These are phyloP conservation scores for Lyophyllum decastes DNA, from an alignment of 768 basidiomycete genomes.

Conservation along the genomic window DNA sequence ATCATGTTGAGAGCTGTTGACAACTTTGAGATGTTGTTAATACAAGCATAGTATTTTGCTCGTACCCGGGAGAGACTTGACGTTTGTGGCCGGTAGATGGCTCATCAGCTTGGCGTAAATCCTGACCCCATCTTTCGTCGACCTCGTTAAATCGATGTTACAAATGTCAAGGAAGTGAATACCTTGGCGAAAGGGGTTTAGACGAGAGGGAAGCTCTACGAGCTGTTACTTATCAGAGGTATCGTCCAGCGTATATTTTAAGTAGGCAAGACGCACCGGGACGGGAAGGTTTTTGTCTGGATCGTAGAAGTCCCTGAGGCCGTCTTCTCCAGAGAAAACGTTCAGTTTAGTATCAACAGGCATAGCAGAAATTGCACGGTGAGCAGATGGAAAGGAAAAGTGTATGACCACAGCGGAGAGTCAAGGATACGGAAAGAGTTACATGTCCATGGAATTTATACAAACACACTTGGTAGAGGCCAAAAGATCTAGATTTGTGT, in stretches of 20 bases:
- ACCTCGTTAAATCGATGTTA: neutral
- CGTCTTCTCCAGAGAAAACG: slow-evolving; percentile 22
- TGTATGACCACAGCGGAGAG: neutral
- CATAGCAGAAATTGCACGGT: slow-evolving; percentile 1
- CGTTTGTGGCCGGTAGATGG: slow-evolving; percentile 23
- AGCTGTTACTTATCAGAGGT: slow-evolving; percentile 8
- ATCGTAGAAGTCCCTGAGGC: slow-evolving; percentile 19
- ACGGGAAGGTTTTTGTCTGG: slow-evolving; percentile 22
- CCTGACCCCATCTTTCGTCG: slow-evolving; percentile 16
- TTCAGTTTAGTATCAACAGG: slow-evolving; percentile 19
- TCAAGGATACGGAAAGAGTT: neutral
- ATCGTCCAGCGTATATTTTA: neutral
- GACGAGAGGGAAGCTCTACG: slow-evolving; percentile 21
- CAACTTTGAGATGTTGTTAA: neutral
- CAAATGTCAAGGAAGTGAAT: neutral
- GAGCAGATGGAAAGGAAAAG: neutral
- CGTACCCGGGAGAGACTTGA: slow-evolving; percentile 22
- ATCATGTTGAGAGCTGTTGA: slow-evolving; percentile 25
- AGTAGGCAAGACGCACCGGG: slow-evolving; percentile 13
- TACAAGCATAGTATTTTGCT: neutral
- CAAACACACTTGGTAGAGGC: neutral
- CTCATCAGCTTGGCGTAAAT: slow-evolving; percentile 25
- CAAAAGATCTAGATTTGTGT: neutral
- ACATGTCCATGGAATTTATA: neutral
- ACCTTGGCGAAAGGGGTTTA: slow-evolving; percentile 21